Evolutionary conservation across 2,329 filamentous ascomycete genomes (phyloP).

Genomic region (Ophiosphaerella herpotricha): DNA sequence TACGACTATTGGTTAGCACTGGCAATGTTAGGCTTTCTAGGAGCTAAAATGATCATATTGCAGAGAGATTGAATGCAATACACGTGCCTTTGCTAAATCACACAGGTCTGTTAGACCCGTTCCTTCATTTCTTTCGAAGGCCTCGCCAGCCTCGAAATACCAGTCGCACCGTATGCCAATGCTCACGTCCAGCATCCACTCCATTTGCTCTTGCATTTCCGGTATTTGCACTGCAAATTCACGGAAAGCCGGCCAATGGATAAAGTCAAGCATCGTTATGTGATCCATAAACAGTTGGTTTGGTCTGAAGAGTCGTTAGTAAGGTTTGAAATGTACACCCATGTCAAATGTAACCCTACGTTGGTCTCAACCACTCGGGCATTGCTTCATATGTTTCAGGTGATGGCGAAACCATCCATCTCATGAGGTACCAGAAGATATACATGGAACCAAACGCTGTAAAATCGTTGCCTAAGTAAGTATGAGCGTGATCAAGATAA

Average conservation of each 20-base stretch:
- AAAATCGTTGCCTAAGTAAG: constrained; percentile 21
- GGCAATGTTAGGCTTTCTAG: neutral
- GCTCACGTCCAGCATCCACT: constrained; percentile 30
- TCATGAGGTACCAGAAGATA: constrained; percentile 26
- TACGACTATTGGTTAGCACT: neutral
- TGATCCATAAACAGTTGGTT: constrained; percentile 35
- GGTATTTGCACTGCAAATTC: constrained; percentile 30
- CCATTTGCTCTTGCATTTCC: constrained; percentile 30
- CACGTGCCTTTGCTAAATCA: constrained; percentile 17
- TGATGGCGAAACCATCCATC: constrained; percentile 33
- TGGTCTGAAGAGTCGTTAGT: constrained; percentile 11
- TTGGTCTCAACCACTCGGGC: constrained; percentile 31
- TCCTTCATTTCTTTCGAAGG: constrained; percentile 10
- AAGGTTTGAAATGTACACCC: neutral
- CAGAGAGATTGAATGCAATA: too few relatives aligned
- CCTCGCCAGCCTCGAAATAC: constrained; percentile 14
- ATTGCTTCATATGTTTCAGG: constrained; percentile 27
- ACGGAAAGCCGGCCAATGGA: constrained; percentile 31
- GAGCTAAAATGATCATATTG: too few relatives aligned
- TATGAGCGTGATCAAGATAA: neutral
- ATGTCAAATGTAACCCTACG: constrained; percentile 8
- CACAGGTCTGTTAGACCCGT: constrained; percentile 22
- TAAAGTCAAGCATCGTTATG: constrained; percentile 26
- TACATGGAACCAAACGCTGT: constrained; percentile 33
- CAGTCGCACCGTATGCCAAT: constrained; percentile 23